Evolutionary conservation across 2,329 filamentous ascomycete genomes (phyloP), one percentile per base, ranked within the genome.

Genomic region (Sporothrix sp.): DNA sequence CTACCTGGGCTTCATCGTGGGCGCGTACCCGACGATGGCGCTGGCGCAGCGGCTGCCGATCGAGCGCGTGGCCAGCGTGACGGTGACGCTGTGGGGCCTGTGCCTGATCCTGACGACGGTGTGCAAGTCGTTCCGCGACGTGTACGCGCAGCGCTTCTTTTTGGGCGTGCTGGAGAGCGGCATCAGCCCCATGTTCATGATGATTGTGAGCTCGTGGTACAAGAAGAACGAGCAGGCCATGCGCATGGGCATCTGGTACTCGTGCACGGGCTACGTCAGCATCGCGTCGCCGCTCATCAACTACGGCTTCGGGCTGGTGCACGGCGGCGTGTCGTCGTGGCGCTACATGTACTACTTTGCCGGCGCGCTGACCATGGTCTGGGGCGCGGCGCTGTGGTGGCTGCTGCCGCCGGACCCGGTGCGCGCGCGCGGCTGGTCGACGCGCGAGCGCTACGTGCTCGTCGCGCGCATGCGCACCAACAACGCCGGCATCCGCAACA

Each of bases 151-250:
- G 56, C 62, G 75, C 4, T 79, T 80, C 65, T 72, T 76, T 44
- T 66, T 81, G 1, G 78, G 78, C 0, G 67, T 78, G 6, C 60
- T 81, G 1, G 78, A 81, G 58, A 69, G 67, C 3, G 71, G 75
- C 20, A 72, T 81, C 32, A 75, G 72, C 1, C 78, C 78, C 0
- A 73, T 48, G 39, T 52, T 52, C 28, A 54, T 54, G 52, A n/a
- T 76, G 53, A 76, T 76, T 68, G 66, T 74, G 43, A 72, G 76
- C 39, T 66, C 74, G 14, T 69, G 61, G 58, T 69, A 68, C 37
- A 67, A 61, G 30, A 66, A 67, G 48, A 56, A 65, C 47, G 63
- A 68, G 44, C 61, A 68, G 52, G 61, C 46, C 18, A 40, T 48
- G 46, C 46, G 46, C 14, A 48, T 48, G 46, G 46, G 46, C 3